A percentile compares a stretch with the other conserved stretches of the same genome.
phyloP scores from a whole-genome alignment of 1,284 basidiomycete species.

The Marasmius tenuissimus region DNA sequence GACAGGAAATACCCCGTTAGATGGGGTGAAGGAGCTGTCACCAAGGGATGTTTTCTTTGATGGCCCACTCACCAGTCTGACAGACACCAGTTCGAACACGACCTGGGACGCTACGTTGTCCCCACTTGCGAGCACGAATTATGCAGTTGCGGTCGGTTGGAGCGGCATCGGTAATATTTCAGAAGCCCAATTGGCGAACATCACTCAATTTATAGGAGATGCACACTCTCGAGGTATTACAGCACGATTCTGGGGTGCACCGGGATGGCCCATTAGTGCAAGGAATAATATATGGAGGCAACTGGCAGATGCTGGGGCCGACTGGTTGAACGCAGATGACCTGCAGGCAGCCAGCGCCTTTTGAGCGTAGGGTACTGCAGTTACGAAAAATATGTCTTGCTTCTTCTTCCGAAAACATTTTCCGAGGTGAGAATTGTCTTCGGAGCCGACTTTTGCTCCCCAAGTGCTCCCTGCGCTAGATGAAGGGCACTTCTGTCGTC shows the following conservation, averaged over 20 bases:
- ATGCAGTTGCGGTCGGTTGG: conserved; percentile 47
- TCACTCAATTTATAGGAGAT: conserved; percentile 39
- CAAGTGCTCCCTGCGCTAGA: conserved; percentile 47
- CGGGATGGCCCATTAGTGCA: conserved; percentile 47
- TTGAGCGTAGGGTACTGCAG: neutral
- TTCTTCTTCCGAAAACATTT: conserved; percentile 26
- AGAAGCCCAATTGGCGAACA: conserved; percentile 31
- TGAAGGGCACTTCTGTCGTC: conserved; percentile 49
- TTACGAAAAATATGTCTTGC: conserved; percentile 20
- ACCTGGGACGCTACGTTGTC: conserved; percentile 44
- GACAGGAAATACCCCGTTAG: conserved; percentile 57
- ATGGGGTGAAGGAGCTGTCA: conserved; percentile 40
- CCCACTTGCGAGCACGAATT: conserved; percentile 53
- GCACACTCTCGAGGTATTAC: conserved; percentile 46
- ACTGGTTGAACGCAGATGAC: conserved; percentile 59
- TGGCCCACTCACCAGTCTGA: conserved; percentile 46
- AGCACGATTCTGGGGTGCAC: conserved; percentile 55
- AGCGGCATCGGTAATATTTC: conserved; percentile 44
- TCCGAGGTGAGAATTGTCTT: conserved; percentile 29
- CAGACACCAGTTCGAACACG: conserved; percentile 30
- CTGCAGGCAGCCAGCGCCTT: conserved; percentile 38
- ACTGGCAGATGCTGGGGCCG: conserved; percentile 42
- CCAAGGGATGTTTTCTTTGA: conserved; percentile 57
- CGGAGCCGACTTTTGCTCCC: conserved; percentile 32
- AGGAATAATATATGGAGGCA: conserved; percentile 43